Conservation (phyloP, 768 basidiomycete species). For the Cytidiella melzeri region DNA sequence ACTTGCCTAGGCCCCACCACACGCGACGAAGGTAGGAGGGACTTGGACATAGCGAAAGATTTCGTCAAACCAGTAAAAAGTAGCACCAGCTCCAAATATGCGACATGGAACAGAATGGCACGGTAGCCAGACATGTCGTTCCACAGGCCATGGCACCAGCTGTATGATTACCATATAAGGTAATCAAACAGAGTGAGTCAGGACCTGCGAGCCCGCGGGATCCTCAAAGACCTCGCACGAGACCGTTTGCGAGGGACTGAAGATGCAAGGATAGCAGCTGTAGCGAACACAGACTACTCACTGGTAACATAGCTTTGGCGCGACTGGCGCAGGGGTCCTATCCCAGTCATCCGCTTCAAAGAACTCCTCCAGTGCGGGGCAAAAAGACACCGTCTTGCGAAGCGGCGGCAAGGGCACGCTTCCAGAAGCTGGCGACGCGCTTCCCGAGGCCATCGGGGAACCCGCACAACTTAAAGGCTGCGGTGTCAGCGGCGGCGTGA, state of each 20-base stretch:
- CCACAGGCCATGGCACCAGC: no score
- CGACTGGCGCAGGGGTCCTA: conserved; percentile 14
- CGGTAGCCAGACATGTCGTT: no score
- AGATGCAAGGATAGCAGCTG: neutral
- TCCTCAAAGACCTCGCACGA: conserved; percentile 1
- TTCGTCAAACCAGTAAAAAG: no score
- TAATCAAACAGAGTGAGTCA: conserved; percentile 1
- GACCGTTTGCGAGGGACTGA: neutral
- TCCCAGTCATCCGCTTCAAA: conserved; percentile 19
- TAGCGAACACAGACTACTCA: conserved; percentile 6
- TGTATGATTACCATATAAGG: conserved; percentile 1
- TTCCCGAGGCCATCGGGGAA: conserved; percentile 5
- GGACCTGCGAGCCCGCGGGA: neutral
- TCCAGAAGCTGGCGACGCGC: conserved; percentile 2
- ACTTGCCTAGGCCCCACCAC: no score
- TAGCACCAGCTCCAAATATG: no score
- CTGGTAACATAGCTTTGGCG: conserved; percentile 16
- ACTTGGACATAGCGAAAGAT: no score
- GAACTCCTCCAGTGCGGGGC: conserved; percentile 14
- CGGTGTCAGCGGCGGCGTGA: conserved; percentile 10
- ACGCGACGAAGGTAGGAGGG: no score
- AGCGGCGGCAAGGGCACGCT: neutral
- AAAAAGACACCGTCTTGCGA: conserved; percentile 14
- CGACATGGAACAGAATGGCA: no score
- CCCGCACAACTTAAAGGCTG: conserved; percentile 2